A percentile compares a stretch with the other conserved stretches of the same genome.
Evolutionary conservation across 495 filamentous ascomycete genomes (phyloP).

Genomic region (Letharia lupina): DNA sequence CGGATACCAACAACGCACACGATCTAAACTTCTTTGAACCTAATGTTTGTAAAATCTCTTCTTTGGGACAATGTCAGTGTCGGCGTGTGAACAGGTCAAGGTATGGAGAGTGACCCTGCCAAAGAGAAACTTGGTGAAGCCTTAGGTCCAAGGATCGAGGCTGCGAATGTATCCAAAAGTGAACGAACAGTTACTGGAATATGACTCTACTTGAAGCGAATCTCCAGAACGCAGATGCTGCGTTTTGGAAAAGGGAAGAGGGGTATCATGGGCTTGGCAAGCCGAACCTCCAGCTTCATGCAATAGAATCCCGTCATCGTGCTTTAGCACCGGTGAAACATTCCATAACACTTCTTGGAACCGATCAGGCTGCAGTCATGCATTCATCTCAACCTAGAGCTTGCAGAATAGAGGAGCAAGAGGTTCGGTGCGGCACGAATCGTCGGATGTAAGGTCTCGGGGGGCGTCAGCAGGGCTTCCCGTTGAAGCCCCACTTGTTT

Average conservation of each 20-base stretch:
- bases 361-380: neutral
- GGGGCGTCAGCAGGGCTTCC: neutral
- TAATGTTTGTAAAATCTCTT: neutral
- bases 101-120: neutral
- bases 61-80: neutral
- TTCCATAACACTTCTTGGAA: neutral
- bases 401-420: neutral
- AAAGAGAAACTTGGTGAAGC: neutral
- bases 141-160: neutral
- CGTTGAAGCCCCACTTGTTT: neutral
- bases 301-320: neutral
- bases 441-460: neutral
- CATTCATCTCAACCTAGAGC: neutral
- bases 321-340: neutral
- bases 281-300: neutral
- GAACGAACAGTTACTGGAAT: neutral
- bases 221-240: neutral
- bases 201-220: neutral
- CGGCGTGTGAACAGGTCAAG: neutral
- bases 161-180: neutral
- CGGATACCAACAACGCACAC: neutral
- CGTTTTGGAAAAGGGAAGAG: neutral
- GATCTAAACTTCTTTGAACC: neutral
- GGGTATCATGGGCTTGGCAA: neutral
- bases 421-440: neutral